Base-by-base conservation (phyloP, 2,329 filamentous ascomycete species). In the Rosellinia necatrix region DNA sequence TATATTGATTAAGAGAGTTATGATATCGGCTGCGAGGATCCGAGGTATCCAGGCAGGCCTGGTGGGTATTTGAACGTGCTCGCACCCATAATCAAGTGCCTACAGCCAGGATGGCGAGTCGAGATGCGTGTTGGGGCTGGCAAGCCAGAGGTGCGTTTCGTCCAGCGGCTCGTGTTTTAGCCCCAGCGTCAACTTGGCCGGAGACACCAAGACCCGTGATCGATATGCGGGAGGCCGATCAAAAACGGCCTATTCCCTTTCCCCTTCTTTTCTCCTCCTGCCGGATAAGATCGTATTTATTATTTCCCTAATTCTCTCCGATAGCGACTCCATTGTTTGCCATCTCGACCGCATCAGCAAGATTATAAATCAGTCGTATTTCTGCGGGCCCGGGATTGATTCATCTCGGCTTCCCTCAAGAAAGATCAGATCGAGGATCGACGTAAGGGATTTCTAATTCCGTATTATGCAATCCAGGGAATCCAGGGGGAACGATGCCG, bases 361-460 rank as follows among this genome's bases (percentile, higher is more conserved):
- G n/a, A 13, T 32, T 9, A n/a, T n/a, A 32, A 12, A 34, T 34
- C 30, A n/a, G 30, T 34, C 30, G 12, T 34, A 34, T 34, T n/a
- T 34, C 6, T 12, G 19, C 13, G 19, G 34, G 1, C 6, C 7
- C 13, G 15, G 15, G 30, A 34, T 34, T 17, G 34, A 35, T 35
- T 17, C 34, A 43, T 30, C 29, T 43, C 35, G n/a, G 15, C 35
- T 27, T n/a, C 24, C 25, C 32, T 34, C 49, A 19, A 13, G 32
- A 15, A 40, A n/a, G n/a, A n/a, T n/a, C n/a, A n/a, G 29, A 56
- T 53, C 48, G 46, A n/a, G 32, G 56, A 56, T 59, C 56, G 41
- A 32, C 48, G 25, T 32, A 42, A 49, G 48, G 48, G 25, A 49
- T 53, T 47, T 50, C 52, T 55, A 51, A 56, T 41, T 52, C 7